Conservation (phyloP, 2,329 filamentous ascomycete genomes). For the Blastomyces gilchristii region DNA sequence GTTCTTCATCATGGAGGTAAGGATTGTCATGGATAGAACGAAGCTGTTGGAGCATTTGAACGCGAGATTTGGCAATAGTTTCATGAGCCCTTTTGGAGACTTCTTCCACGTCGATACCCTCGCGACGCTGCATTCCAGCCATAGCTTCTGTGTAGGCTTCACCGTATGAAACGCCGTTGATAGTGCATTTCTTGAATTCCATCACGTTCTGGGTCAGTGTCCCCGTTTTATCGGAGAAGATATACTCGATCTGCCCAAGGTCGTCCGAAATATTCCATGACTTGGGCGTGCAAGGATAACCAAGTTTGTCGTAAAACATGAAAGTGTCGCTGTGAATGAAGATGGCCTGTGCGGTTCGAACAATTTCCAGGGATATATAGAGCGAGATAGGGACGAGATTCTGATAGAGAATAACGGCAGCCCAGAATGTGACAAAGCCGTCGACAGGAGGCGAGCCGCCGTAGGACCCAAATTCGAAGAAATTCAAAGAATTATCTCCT, state of each 20-base stretch:
- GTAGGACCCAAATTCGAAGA: constrained; percentile 78
- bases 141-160: constrained; percentile 97
- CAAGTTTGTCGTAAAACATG: constrained; percentile 95
- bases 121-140: constrained; percentile 85
- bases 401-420: constrained; percentile 87
- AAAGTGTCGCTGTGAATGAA: constrained; percentile 94
- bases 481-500: constrained; percentile 61
- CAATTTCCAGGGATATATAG: constrained; percentile 94
- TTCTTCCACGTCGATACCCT: constrained; percentile 76
- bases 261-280: constrained; percentile 99
- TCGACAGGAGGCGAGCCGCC: constrained; percentile 64
- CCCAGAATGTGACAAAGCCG: constrained; percentile 96
- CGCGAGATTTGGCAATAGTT: constrained; percentile 70
- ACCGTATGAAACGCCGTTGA: constrained; percentile 93
- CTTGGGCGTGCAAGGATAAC: constrained; percentile 92
- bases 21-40: constrained; percentile 77
- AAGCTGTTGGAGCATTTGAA: constrained; percentile 59
- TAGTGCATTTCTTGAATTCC: constrained; percentile 98
- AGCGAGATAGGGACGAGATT: constrained; percentile 97
- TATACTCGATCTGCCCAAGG: constrained; percentile 95
- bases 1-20: constrained; percentile 75
- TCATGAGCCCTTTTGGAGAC: constrained; percentile 61
- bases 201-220: constrained; percentile 88
- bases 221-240: constrained; percentile 92
- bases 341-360: constrained; percentile 81